Evolutionary conservation across 2,329 filamentous ascomycete genomes (phyloP).

Genomic region (Cladosporium phlei): DNA sequence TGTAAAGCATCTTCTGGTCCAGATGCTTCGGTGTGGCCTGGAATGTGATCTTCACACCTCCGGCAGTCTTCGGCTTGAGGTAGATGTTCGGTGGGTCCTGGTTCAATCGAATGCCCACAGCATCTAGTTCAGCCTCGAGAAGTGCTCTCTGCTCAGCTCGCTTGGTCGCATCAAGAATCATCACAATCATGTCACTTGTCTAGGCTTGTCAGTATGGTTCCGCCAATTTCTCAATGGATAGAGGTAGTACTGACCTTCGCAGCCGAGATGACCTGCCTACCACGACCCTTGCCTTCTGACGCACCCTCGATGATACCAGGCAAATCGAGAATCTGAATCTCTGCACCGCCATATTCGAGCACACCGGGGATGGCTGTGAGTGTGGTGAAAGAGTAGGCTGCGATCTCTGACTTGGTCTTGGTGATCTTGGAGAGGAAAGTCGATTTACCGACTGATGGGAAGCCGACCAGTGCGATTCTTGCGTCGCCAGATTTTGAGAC

Average conservation of each 20-base stretch:
- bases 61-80: conserved; percentile 89
- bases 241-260: conserved; percentile 61
- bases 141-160: conserved; percentile 86
- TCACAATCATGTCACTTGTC: conserved; percentile 94
- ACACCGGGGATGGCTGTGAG: conserved; percentile 96
- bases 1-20: conserved; percentile 97
- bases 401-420: conserved; percentile 93
- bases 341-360: conserved; percentile 92
- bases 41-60: conserved; percentile 98
- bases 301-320: conserved; percentile 98
- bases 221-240: not conserved
- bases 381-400: conserved; percentile 95
- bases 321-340: conserved; percentile 95
- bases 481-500: conserved; percentile 96
- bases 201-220: conserved; percentile 20
- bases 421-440: conserved; percentile 99
- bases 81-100: conserved; percentile 96
- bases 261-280: conserved; percentile 92
- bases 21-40: conserved; percentile 80
- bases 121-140: conserved; percentile 86
- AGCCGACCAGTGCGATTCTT: conserved; percentile 94
- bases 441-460: conserved; percentile 97
- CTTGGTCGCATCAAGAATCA: conserved; percentile 96
- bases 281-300: conserved; percentile 89
- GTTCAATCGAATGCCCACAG: conserved; percentile 91